Percentiles rank a stretch among this genome's conserved stretches.
Conservation (phyloP, 176 grass and related monocot genomes). For the Neostapfia colusana region DNA sequence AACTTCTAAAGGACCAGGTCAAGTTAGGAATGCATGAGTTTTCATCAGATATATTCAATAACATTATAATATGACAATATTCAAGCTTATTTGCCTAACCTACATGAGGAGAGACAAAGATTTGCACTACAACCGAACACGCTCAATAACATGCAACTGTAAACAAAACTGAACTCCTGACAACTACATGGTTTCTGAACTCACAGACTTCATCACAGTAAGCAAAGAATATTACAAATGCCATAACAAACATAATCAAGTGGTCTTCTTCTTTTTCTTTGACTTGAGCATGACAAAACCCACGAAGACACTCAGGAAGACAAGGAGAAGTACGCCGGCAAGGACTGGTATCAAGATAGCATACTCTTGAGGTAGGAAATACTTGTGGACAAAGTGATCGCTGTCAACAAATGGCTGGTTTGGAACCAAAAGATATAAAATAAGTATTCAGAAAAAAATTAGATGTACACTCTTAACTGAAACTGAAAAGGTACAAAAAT, state of each 20-base stretch:
- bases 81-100: background rate
- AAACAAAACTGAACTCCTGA: background rate
- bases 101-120: background rate
- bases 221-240: background rate
- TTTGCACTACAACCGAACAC: background rate
- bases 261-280: slow-evolving; percentile 68
- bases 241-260: slow-evolving; percentile 15
- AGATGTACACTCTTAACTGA: background rate
- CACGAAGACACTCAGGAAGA: slow-evolving; percentile 76
- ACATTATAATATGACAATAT: background rate
- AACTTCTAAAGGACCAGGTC: too few species aligned
- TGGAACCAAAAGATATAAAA: slow-evolving; percentile 28
- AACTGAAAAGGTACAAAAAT: background rate
- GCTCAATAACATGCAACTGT: background rate
- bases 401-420: slow-evolving; percentile 82
- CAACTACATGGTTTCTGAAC: background rate
- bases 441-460: background rate
- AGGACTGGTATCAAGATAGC: slow-evolving; percentile 76
- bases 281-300: slow-evolving; percentile 76
- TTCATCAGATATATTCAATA: too few species aligned
- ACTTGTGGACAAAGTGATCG: slow-evolving; percentile 82
- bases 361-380: slow-evolving; percentile 83
- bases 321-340: slow-evolving; percentile 68
- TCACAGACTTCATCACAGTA: background rate
- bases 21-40: too few species aligned